Conservation (phyloP, 2,329 filamentous ascomycete species). For the Balansia obtecta region DNA sequence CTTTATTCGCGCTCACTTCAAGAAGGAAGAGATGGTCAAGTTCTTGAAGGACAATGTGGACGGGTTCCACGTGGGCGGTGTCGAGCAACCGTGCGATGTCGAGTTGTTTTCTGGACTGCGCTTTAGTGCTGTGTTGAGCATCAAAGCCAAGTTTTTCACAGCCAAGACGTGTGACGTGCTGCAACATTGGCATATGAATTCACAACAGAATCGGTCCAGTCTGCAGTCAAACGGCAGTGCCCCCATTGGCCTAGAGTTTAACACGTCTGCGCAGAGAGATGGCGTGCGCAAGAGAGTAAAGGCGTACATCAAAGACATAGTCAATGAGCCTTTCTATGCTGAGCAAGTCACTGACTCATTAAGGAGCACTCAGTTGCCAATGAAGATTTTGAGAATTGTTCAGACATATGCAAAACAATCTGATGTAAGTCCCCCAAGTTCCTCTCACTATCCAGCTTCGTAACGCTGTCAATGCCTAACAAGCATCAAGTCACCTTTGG, state of each 20-base stretch:
- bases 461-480: not conserved
- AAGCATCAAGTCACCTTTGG: slow-evolving; percentile 29
- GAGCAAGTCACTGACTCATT: slow-evolving; percentile 37
- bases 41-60: slow-evolving; percentile 39
- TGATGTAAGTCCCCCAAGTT: slow-evolving; percentile 22
- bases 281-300: slow-evolving; percentile 33
- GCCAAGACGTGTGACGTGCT: slow-evolving; percentile 34
- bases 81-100: slow-evolving; percentile 28
- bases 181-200: slow-evolving; percentile 37
- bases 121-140: slow-evolving; percentile 32
- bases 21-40: slow-evolving; percentile 33
- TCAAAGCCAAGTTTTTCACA: slow-evolving; percentile 40
- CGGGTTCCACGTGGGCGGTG: slow-evolving; percentile 28
- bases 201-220: slow-evolving; percentile 24
- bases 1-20: slow-evolving; percentile 38
- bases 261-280: slow-evolving; percentile 28
- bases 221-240: slow-evolving; percentile 30
- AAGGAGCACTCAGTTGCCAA: slow-evolving; percentile 31
- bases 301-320: slow-evolving; percentile 36
- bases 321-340: slow-evolving; percentile 34
- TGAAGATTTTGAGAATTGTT: slow-evolving; percentile 32
- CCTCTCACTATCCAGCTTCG: not conserved
- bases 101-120: slow-evolving; percentile 34
- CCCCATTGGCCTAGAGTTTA: slow-evolving; percentile 38
- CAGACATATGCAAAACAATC: slow-evolving; percentile 34